phyloP scores from a whole-genome alignment of 2,329 filamentous ascomycete species.

The Alternaria tenuissima region DNA sequence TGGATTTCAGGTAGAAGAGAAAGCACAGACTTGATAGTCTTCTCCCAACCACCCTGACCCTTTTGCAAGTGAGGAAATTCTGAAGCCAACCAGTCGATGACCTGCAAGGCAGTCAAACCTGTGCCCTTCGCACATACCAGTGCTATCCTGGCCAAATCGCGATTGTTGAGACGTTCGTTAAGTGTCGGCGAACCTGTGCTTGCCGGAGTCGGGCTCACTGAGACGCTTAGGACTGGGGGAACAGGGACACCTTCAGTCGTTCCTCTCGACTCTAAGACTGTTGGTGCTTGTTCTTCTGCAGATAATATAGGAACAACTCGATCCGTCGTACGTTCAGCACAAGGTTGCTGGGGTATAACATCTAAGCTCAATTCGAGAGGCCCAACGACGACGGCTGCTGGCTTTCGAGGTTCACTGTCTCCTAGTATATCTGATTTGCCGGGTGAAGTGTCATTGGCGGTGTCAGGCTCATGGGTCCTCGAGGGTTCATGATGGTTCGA shows the following conservation, averaged over 20 bases:
- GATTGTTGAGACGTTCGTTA: slow-evolving; percentile 7
- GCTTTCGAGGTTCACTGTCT: not conserved
- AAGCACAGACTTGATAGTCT: slow-evolving; percentile 17
- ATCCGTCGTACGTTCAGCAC: not conserved
- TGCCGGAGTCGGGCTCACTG: not conserved
- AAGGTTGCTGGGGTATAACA: not conserved
- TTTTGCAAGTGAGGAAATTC: slow-evolving; percentile 21
- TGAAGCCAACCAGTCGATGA: slow-evolving; percentile 18
- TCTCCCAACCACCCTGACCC: slow-evolving; percentile 24
- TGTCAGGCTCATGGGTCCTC: too few species aligned
- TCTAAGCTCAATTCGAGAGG: too few species aligned
- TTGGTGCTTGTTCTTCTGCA: not conserved
- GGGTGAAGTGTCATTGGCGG: not conserved
- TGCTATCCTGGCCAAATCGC: slow-evolving; percentile 23
- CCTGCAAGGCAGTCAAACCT: slow-evolving; percentile 17
- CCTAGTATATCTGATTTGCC: not conserved
- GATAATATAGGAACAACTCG: not conserved
- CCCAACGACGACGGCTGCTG: not conserved
- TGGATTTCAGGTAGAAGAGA: slow-evolving; percentile 23
- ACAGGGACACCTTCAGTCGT: not conserved
- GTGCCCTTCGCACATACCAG: slow-evolving; percentile 20
- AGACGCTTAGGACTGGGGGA: not conserved
- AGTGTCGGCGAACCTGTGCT: not conserved
- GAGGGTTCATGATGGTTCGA: not conserved
- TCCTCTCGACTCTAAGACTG: not conserved